Conservation (phyloP, 2,329 filamentous ascomycete species). For the Aspergillus sclerotialis region DNA sequence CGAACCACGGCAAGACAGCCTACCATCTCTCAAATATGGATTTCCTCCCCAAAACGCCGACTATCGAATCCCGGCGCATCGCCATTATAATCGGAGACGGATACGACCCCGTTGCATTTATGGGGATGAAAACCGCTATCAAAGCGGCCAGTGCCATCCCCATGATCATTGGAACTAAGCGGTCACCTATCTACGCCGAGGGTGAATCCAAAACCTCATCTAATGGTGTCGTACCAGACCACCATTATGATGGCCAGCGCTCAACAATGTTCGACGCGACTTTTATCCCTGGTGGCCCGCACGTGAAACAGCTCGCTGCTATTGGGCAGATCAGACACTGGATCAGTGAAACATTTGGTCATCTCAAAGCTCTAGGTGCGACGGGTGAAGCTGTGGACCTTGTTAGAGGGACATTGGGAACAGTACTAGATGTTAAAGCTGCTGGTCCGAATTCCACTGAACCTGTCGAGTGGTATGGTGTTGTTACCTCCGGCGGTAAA, state of each 20-base stretch:
- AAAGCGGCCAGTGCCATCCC: slow-evolving; percentile 58
- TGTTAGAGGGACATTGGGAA: slow-evolving; percentile 40
- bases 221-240: slow-evolving; percentile 64
- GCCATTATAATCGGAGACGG: slow-evolving; percentile 73
- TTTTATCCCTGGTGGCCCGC: slow-evolving; percentile 66
- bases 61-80: slow-evolving; percentile 63
- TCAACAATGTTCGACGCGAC: slow-evolving; percentile 73
- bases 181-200: slow-evolving; percentile 58
- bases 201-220: slow-evolving; percentile 43
- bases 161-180: slow-evolving; percentile 62
- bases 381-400: slow-evolving; percentile 65
- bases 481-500: slow-evolving; percentile 58
- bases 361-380: slow-evolving; percentile 71
- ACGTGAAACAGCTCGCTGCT: slow-evolving; percentile 56
- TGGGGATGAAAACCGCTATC: slow-evolving; percentile 58
- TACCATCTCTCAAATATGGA: slow-evolving; percentile 58
- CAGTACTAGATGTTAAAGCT: slow-evolving; percentile 43
- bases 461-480: slow-evolving; percentile 65
- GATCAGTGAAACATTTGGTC: slow-evolving; percentile 72
- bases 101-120: slow-evolving; percentile 61
- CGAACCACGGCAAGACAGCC: slow-evolving; percentile 64
- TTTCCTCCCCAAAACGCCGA: slow-evolving; percentile 55
- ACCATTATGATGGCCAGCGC: slow-evolving; percentile 72
- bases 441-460: slow-evolving; percentile 40
- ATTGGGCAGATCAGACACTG: slow-evolving; percentile 70